Evolutionary conservation across 495 filamentous ascomycete genomes (phyloP), one percentile per base, ranked within the genome.

Genomic region (Neurospora intermedia): DNA sequence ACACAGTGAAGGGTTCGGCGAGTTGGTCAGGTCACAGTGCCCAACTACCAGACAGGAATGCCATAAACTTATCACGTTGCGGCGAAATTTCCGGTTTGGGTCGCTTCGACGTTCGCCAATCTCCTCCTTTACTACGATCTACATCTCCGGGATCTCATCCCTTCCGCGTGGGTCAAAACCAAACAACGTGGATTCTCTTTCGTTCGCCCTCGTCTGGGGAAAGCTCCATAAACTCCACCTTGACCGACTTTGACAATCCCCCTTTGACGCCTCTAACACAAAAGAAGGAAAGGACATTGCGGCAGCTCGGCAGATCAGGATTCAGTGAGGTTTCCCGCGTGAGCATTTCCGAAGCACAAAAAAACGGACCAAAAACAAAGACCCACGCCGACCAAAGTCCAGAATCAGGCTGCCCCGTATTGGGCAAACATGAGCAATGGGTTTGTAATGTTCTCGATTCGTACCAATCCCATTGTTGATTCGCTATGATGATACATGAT

Each of bases 381-480:
- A 38, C 54, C 54, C 27, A 38, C 54, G 54, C 54, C 54, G 15
- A 35, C 23, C 54, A 16, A 9, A 35, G 9, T 66, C 13, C 54
- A 18, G 54, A 66, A 35, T 66, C 54, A 66, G 27, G 54, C 54
- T 66, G 54, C 54, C 54, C 27, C 54, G 42, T 48, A 39, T 62
- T 31, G 69, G 42, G 48, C 73, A 69, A 73, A 73, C 70, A 74
- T 74, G 73, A 74, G 70, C 69, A 43, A 74, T 74, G 73, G 73
- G 73, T 74, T 43, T 31, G 73, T 54, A 3, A 69, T 27, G 23
- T 69, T 54, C 27, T 38, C 15, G 23, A 66, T 66, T 66, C 54
- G 27, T 66, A 62, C 31, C 54, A 62, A 35, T 35, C 8, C 54
- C 27, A 66, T 66, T 66, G 27, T 35, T 18, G 27, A 66, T 66